Percentiles rank a stretch among this genome's conserved stretches.
These are phyloP conservation scores for Phoma sp. DNA, from an alignment of 2,329 filamentous ascomycete genomes.

Conservation along the genomic window DNA sequence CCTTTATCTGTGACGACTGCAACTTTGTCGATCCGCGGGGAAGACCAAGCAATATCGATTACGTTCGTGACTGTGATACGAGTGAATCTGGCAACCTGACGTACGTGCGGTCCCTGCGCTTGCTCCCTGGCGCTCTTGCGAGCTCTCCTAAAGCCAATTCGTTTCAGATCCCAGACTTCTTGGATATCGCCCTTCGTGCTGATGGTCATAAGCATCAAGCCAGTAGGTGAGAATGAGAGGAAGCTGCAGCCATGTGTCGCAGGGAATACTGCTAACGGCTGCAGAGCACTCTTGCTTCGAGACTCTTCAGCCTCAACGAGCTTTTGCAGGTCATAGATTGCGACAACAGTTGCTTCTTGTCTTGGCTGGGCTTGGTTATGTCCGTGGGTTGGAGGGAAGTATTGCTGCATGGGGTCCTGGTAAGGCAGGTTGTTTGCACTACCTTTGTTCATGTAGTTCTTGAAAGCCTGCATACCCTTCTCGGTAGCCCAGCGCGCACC, in stretches of 20 bases:
- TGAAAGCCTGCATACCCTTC: constrained; percentile 77
- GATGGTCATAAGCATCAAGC: constrained; percentile 75
- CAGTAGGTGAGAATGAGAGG: constrained; percentile 76
- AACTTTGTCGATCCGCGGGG: constrained; percentile 78
- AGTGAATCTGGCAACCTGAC: constrained; percentile 86
- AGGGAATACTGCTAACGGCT: constrained; percentile 73
- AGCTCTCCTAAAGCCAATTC: constrained; percentile 54
- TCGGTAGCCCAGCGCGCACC: constrained; percentile 78
- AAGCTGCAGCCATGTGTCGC: constrained; percentile 79
- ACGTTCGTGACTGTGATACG: constrained; percentile 91
- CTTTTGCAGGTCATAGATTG: constrained; percentile 72
- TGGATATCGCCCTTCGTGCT: constrained; percentile 85
- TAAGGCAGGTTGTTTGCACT: constrained; percentile 31
- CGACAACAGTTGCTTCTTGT: constrained; percentile 73
- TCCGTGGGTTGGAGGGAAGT: constrained; percentile 79
- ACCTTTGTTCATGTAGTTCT: constrained; percentile 74
- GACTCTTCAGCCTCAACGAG: constrained; percentile 58
- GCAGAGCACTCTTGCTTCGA: constrained; percentile 56
- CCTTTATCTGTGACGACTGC: constrained; percentile 92
- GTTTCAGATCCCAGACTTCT: constrained; percentile 79
- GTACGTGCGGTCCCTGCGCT: constrained; percentile 60
- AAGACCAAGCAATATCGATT: constrained; percentile 87
- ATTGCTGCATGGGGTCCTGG: constrained; percentile 52
- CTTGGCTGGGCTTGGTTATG: constrained; percentile 59
- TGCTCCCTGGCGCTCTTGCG: constrained; percentile 41